Percentiles rank a stretch among this genome's conserved stretches.
Evolutionary conservation across 306 rosid species (phyloP).

Genomic region (Betula pendula): DNA sequence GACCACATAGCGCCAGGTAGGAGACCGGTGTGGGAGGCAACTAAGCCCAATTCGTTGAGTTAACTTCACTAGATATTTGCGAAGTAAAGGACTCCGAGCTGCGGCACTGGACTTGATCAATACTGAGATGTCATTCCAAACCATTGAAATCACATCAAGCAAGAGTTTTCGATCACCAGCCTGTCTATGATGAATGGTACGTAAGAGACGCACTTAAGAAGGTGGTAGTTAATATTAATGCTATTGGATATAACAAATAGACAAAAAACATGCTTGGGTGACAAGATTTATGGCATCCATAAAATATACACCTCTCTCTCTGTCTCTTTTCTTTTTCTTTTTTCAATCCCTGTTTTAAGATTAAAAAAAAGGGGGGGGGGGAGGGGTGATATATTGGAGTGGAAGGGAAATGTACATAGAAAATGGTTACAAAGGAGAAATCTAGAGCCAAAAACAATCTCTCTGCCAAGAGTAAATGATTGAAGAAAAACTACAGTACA

Average conservation of each 20-base stretch:
- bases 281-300: neutral
- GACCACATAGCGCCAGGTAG: constrained; percentile 89
- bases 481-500: neutral
- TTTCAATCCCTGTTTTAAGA: too few species aligned
- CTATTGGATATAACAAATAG: neutral
- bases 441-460: neutral
- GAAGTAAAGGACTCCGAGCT: constrained; percentile 71
- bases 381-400: too few species aligned
- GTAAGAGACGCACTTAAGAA: constrained; percentile 33
- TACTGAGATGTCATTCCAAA: constrained; percentile 73
- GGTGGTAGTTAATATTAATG: constrained; percentile 3
- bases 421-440: neutral
- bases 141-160: constrained; percentile 61
- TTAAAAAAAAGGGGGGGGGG: too few species aligned
- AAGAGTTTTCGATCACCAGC: constrained; percentile 81
- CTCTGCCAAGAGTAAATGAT: neutral
- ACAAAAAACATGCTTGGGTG: constrained; percentile 14
- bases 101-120: constrained; percentile 79
- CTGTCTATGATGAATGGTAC: constrained; percentile 51
- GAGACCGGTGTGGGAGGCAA: constrained; percentile 74
- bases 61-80: constrained; percentile 85
- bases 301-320: neutral
- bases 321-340: too few species aligned
- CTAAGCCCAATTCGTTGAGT: constrained; percentile 84
- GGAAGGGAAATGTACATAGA: neutral